Evolutionary conservation across 768 basidiomycete species (phyloP).

Genomic region (Cantharellus anzutake): DNA sequence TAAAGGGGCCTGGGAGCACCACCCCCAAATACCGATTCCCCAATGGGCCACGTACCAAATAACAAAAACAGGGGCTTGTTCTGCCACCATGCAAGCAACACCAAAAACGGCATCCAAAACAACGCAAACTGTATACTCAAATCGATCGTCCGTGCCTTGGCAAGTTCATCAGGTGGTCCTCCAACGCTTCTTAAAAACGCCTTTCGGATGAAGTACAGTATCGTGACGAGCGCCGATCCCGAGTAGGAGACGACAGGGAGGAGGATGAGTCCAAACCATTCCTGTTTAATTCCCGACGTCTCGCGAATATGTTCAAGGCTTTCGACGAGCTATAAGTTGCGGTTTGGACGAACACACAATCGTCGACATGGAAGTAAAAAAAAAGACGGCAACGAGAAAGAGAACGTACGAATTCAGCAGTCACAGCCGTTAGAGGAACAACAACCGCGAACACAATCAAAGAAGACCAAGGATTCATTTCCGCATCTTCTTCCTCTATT

Average conservation of each 20-base stretch:
- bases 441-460: slow-evolving; percentile 31
- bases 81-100: slow-evolving; percentile 50
- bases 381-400: background rate
- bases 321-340: slow-evolving; percentile 32
- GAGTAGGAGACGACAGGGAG: slow-evolving; percentile 57
- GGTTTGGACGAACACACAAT: background rate
- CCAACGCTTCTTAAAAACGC: slow-evolving; percentile 21
- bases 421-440: slow-evolving; percentile 43
- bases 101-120: slow-evolving; percentile 62
- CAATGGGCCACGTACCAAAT: slow-evolving; percentile 32
- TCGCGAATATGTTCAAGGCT: slow-evolving; percentile 38
- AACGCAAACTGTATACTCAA: slow-evolving; percentile 59
- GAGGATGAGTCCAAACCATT: slow-evolving; percentile 61
- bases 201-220: slow-evolving; percentile 33
- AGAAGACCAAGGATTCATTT: slow-evolving; percentile 38
- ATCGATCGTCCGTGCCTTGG: slow-evolving; percentile 53
- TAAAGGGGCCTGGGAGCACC: no score
- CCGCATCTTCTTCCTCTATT: slow-evolving; percentile 1
- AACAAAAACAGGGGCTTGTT: slow-evolving; percentile 39
- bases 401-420: slow-evolving; percentile 42
- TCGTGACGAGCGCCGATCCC: slow-evolving; percentile 44
- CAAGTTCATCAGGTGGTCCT: slow-evolving; percentile 33
- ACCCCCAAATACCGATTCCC: background rate
- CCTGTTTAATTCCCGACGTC: slow-evolving; percentile 25
- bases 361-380: background rate